These are phyloP conservation scores for Lactarius psammicola DNA, from an alignment of 768 basidiomycete genomes.

Conservation along the genomic window DNA sequence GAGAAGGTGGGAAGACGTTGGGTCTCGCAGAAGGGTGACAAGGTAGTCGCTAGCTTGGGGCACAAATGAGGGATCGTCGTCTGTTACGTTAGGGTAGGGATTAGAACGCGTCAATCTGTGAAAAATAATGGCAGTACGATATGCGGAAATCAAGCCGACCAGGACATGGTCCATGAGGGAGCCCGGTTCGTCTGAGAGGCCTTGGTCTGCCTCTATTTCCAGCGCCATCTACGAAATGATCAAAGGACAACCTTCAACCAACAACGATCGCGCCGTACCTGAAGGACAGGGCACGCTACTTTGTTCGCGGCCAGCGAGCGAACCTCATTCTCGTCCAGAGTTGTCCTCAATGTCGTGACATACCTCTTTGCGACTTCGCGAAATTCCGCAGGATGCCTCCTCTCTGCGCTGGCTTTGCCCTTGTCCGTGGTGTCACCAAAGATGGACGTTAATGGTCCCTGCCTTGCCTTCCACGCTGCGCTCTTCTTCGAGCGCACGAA, in stretches of 20 bases:
- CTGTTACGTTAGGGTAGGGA: conserved; percentile 34
- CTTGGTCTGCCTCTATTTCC: conserved; percentile 74
- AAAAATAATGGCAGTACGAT: conserved; percentile 46
- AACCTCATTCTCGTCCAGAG: conserved; percentile 66
- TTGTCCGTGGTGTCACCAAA: conserved; percentile 48
- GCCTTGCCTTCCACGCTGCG: conserved; percentile 74
- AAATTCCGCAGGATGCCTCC: conserved; percentile 46
- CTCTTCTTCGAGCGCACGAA: conserved; percentile 82
- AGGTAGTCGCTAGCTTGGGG: conserved; percentile 74
- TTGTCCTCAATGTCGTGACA: conserved; percentile 52
- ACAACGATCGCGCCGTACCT: conserved; percentile 44
- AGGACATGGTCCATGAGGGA: conserved; percentile 83
- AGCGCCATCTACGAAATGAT: conserved; percentile 60
- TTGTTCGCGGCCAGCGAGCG: conserved; percentile 73
- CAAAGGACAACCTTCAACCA: conserved; percentile 17
- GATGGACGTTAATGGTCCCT: conserved; percentile 79
- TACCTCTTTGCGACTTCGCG: conserved; percentile 41
- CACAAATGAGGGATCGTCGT: conserved; percentile 36
- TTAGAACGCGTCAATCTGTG: neutral
- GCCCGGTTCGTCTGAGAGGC: conserved; percentile 52
- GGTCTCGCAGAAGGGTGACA: conserved; percentile 76
- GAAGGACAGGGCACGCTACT: conserved; percentile 72
- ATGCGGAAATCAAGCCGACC: conserved; percentile 67
- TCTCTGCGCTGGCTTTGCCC: conserved; percentile 29
- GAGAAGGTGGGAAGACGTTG: conserved; percentile 87